Percentiles rank a stretch among this genome's conserved stretches.
These are phyloP conservation scores for Holtermanniella nyarrowii DNA, from an alignment of 768 basidiomycete species.

Conservation along the genomic window DNA sequence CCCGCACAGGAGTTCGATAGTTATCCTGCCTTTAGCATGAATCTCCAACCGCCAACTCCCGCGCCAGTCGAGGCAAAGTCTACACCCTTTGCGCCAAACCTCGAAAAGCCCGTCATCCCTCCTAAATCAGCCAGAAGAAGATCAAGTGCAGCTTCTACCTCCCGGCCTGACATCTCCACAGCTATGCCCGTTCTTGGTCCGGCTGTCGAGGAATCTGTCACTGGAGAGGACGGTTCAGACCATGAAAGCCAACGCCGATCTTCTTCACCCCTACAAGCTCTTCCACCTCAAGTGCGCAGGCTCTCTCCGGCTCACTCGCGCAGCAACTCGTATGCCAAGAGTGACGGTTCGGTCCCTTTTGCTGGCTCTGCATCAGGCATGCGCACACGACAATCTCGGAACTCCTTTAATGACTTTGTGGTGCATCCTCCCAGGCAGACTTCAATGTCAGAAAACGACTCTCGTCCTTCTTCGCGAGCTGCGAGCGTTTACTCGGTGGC, in stretches of 20 bases:
- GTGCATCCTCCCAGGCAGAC: constrained; percentile 6
- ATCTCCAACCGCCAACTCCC: constrained; percentile 29
- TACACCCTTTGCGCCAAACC: constrained; percentile 17
- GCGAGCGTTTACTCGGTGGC: not conserved
- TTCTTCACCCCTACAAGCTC: not conserved
- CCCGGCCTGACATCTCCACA: too few relatives aligned
- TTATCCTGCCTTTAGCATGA: not conserved
- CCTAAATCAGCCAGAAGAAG: not conserved
- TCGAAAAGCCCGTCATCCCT: constrained; percentile 5
- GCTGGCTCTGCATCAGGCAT: not conserved
- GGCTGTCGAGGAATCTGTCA: too few relatives aligned
- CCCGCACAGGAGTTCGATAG: not conserved
- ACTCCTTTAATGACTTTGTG: constrained; percentile 16
- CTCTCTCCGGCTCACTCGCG: not conserved
- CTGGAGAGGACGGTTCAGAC: too few relatives aligned
- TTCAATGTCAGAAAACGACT: not conserved
- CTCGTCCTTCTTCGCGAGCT: not conserved
- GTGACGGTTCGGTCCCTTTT: not conserved
- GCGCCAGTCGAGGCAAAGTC: constrained; percentile 20
- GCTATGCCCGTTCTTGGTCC: too few relatives aligned
- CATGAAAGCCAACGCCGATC: too few relatives aligned
- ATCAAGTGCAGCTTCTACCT: too few relatives aligned
- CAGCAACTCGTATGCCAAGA: not conserved
- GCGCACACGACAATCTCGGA: constrained; percentile 1
- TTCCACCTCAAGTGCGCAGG: not conserved